These are phyloP conservation scores for Aspergillus sp. DNA, from an alignment of 2,329 filamentous ascomycete species.

Conservation along the genomic window DNA sequence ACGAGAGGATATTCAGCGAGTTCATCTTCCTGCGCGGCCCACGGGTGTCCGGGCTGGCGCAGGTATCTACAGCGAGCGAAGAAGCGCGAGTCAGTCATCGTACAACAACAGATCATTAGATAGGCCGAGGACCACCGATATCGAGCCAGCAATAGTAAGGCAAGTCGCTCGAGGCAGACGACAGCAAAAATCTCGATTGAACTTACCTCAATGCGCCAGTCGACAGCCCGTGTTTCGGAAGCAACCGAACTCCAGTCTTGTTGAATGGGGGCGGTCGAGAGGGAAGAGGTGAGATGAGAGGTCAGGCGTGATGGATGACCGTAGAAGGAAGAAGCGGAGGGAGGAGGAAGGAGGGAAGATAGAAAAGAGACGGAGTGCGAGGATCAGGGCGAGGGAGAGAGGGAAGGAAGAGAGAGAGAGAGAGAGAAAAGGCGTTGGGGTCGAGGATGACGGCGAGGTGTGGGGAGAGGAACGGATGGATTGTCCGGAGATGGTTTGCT, in stretches of 20 bases:
- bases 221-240: conserved; percentile 30
- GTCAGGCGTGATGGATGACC: neutral
- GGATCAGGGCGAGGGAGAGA: neutral
- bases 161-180: neutral
- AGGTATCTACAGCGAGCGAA: conserved; percentile 29
- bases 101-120: conserved; percentile 2
- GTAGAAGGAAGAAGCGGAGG: neutral
- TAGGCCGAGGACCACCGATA: conserved; percentile 12
- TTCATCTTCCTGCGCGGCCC: conserved; percentile 73
- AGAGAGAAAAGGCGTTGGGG: conserved; percentile 4
- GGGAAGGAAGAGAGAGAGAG: conserved; percentile 2
- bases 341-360: neutral
- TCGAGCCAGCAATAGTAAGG: conserved; percentile 19
- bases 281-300: conserved; percentile 4
- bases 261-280: conserved; percentile 3
- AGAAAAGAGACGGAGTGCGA: conserved; percentile 1
- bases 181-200: conserved; percentile 3
- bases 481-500: neutral
- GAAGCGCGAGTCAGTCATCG: conserved; percentile 18
- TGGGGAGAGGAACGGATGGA: conserved; percentile 9
- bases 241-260: conserved; percentile 12
- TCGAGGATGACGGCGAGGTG: conserved; percentile 11
- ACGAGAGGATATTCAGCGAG: conserved; percentile 90
- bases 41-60: conserved; percentile 44
- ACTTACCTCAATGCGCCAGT: conserved; percentile 43